Percentiles rank a stretch among this genome's conserved stretches.
These are phyloP conservation scores for Pouteria campechiana DNA, from an alignment of 179 eudicot species.

Conservation along the genomic window DNA sequence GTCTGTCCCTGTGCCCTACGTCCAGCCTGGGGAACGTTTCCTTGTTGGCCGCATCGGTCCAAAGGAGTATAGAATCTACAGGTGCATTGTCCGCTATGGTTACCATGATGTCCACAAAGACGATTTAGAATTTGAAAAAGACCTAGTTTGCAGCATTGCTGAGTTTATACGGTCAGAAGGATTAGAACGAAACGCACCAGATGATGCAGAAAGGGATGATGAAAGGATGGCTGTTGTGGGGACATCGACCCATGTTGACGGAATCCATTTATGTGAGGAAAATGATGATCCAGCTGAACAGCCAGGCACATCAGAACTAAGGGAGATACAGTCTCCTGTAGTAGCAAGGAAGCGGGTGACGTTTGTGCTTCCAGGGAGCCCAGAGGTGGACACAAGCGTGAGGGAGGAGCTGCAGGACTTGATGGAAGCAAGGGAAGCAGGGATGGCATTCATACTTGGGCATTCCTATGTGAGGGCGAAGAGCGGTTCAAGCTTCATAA, in stretches of 20 bases:
- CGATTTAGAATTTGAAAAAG: slow-evolving; percentile 71
- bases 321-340: slow-evolving; percentile 42
- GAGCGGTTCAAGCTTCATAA: slow-evolving; percentile 57
- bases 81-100: slow-evolving; percentile 77
- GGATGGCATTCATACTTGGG: slow-evolving; percentile 75
- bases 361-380: slow-evolving; percentile 73
- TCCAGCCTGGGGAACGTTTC: slow-evolving; percentile 72
- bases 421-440: slow-evolving; percentile 82
- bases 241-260: slow-evolving; percentile 41
- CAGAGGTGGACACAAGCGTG: slow-evolving; percentile 31
- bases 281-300: neutral
- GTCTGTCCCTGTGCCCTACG: slow-evolving; percentile 75
- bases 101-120: slow-evolving; percentile 83
- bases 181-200: slow-evolving; percentile 2
- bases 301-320: slow-evolving; percentile 33
- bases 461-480: slow-evolving; percentile 78
- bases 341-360: slow-evolving; percentile 54
- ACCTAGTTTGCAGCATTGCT: slow-evolving; percentile 58
- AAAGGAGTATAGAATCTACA: slow-evolving; percentile 55
- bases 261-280: slow-evolving; percentile 33
- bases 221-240: slow-evolving; percentile 77
- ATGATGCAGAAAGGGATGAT: slow-evolving; percentile 18
- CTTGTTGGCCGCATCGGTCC: slow-evolving; percentile 86
- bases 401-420: slow-evolving; percentile 62
- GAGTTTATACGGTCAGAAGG: slow-evolving; percentile 62